phyloP scores from a whole-genome alignment of 1,284 basidiomycete genomes.

The Microbotryum lychnidis-dioicae region DNA sequence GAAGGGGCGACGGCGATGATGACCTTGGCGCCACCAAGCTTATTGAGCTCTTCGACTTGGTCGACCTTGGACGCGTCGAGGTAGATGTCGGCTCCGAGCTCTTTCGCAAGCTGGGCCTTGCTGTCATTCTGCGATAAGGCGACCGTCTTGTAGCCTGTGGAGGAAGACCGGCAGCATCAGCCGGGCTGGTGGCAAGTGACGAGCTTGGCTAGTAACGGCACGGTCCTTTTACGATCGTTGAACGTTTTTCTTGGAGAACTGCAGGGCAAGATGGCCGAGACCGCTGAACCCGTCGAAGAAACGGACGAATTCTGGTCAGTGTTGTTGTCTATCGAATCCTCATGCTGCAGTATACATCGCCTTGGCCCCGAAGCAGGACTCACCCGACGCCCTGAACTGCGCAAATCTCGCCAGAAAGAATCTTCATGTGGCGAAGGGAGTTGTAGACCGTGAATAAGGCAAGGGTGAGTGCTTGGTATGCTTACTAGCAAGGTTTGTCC shows the following conservation, averaged over 20 bases:
- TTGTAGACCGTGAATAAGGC: conserved; percentile 36
- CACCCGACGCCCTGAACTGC: conserved; percentile 44
- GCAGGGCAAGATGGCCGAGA: conserved; percentile 34
- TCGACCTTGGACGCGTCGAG: conserved; percentile 36
- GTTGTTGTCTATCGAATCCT: too few species aligned
- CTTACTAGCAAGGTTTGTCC: neutral
- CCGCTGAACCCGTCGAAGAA: neutral
- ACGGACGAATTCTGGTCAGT: too few species aligned
- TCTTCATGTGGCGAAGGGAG: conserved; percentile 40
- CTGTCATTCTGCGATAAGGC: conserved; percentile 36
- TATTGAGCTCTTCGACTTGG: conserved; percentile 38
- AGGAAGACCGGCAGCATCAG: neutral
- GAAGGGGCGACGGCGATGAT: conserved; percentile 35
- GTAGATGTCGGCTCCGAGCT: conserved; percentile 43
- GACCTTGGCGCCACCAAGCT: conserved; percentile 39
- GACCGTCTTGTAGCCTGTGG: conserved; percentile 37
- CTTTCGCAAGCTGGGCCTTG: conserved; percentile 39
- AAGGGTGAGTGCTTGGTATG: neutral
- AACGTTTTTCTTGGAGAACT: conserved; percentile 34
- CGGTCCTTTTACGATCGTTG: too few species aligned
- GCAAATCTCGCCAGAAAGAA: conserved; percentile 29
- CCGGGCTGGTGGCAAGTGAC: too few species aligned
- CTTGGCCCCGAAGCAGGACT: conserved; percentile 37
- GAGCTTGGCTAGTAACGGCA: too few species aligned
- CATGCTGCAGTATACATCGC: too few species aligned